Percentiles rank a stretch among this genome's conserved stretches.
Evolutionary conservation across 2,329 filamentous ascomycete genomes (phyloP).

Genomic region (Herpotrichia juniperi): DNA sequence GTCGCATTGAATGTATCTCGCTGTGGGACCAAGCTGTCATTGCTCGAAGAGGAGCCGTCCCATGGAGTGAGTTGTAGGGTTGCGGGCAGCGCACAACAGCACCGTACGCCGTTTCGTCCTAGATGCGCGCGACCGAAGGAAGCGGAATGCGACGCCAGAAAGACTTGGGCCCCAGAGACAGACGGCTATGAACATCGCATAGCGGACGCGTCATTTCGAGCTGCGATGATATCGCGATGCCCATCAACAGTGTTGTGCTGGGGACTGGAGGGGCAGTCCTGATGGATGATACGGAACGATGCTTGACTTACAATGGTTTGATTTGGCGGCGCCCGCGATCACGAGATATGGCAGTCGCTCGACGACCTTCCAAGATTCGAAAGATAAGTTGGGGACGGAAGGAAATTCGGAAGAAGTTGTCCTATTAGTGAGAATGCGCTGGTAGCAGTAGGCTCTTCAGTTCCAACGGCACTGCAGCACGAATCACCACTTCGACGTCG

Average conservation of each 20-base stretch:
- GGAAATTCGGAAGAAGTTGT: background rate
- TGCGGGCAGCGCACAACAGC: constrained; percentile 32
- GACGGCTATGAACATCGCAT: constrained; percentile 18
- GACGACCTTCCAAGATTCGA: background rate
- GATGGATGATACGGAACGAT: background rate
- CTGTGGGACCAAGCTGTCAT: constrained; percentile 47
- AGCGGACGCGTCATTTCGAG: constrained; percentile 6
- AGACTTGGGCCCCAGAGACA: constrained; percentile 12
- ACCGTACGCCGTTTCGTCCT: constrained; percentile 37
- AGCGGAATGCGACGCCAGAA: constrained; percentile 22
- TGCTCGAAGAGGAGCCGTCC: constrained; percentile 34
- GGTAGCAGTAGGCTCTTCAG: background rate
- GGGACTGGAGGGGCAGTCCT: background rate
- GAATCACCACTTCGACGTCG: background rate
- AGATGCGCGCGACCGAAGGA: constrained; percentile 28
- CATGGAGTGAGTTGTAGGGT: constrained; percentile 29
- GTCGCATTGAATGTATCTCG: constrained; percentile 35
- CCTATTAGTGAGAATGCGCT: background rate
- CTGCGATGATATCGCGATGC: background rate
- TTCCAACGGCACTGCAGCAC: background rate
- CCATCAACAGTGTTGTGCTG: background rate
- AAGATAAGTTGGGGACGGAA: background rate
- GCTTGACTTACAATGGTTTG: constrained; percentile 1
- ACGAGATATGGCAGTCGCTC: background rate
- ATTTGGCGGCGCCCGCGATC: background rate